Evolutionary conservation across 2,329 filamentous ascomycete species (phyloP).

Genomic region (Aspergillus ibericus): DNA sequence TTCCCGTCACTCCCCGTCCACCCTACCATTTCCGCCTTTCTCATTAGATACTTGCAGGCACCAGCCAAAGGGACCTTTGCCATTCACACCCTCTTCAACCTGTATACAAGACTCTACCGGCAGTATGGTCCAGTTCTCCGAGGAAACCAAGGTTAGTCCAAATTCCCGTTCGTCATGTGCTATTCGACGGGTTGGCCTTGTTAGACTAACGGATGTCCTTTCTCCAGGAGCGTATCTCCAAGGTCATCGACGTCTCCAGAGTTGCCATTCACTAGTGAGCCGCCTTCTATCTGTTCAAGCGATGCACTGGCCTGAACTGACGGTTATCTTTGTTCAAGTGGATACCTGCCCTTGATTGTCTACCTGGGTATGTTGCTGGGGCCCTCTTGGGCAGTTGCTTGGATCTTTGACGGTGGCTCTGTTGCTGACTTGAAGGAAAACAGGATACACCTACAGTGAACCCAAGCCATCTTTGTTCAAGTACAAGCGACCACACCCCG

Average conservation of each 20-base stretch:
- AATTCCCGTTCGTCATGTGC: neutral
- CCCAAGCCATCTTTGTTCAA: slow-evolving; percentile 79
- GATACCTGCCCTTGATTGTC: slow-evolving; percentile 93
- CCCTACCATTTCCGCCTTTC: slow-evolving; percentile 1
- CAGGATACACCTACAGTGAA: slow-evolving; percentile 91
- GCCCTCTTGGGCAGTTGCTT: no score
- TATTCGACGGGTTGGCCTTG: neutral
- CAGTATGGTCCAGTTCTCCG: slow-evolving; percentile 69
- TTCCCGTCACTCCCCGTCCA: slow-evolving; percentile 16
- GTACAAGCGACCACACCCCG: slow-evolving; percentile 44
- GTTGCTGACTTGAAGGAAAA: slow-evolving; percentile 18
- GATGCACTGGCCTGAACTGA: slow-evolving; percentile 19
- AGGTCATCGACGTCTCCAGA: slow-evolving; percentile 91
- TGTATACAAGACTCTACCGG: neutral
- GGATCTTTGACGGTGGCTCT: neutral
- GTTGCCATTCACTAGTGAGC: slow-evolving; percentile 93
- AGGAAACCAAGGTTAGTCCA: slow-evolving; percentile 83
- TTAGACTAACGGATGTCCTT: slow-evolving; percentile 13
- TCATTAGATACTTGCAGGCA: neutral
- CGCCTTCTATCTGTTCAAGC: neutral
- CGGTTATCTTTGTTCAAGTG: slow-evolving; percentile 54
- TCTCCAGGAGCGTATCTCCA: slow-evolving; percentile 90
- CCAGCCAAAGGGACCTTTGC: neutral
- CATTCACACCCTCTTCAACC: neutral
- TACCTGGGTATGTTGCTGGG: slow-evolving; percentile 72